Base-by-base conservation (phyloP, 371 early-diverging fungal genomes). In the Basidiobolus meristosporus region DNA sequence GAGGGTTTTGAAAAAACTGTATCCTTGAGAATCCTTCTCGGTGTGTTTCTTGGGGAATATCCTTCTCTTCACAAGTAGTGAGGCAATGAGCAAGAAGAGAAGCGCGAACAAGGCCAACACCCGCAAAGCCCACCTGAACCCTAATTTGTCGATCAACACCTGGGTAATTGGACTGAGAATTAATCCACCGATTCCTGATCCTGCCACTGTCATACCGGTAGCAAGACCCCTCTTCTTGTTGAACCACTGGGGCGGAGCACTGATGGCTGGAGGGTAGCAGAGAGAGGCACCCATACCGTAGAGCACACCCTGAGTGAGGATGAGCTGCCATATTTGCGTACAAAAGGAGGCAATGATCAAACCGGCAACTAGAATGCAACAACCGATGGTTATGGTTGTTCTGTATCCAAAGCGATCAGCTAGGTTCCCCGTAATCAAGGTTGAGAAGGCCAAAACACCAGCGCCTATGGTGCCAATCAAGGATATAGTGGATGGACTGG, bases 141-240 rank as follows among this genome's bases (percentile, higher is more conserved):
- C 82, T 2, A 75, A 45, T 3, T 42, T 51, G 20, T 56, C 50
- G 36, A 82, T 64, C 6, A 82, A 46, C 19, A 43, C 41, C 28
- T 67, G 70, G 44, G 76, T 57, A 3, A 84, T 47, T 16, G 77
- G 75, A 0, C 77, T 65, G 47, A 83, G 52, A 15, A 73, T 60
- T 2, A 84, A 59, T 0, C 85, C 85, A 20, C 85, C 88, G 21
- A 83, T 47, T 3, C 88, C 88, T 4, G 72, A 65, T 2, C 89
- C 89, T 42, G 78, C 60, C 23, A 73, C 68, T 29, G 76, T 71
- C 1, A 87, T 51, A 5, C 86, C 88, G 4, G 74, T 62, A 7
- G 80, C 84, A 33, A 87, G 43, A 0, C 79, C 78, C n/a, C 82
- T 64, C 22, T 60, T 49, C 20, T 62, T 63, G 14, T 43, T 43